Percentiles rank a stretch among this genome's conserved stretches.
Conservation (phyloP, 345 rosid genomes). For the Salix purpurea region DNA sequence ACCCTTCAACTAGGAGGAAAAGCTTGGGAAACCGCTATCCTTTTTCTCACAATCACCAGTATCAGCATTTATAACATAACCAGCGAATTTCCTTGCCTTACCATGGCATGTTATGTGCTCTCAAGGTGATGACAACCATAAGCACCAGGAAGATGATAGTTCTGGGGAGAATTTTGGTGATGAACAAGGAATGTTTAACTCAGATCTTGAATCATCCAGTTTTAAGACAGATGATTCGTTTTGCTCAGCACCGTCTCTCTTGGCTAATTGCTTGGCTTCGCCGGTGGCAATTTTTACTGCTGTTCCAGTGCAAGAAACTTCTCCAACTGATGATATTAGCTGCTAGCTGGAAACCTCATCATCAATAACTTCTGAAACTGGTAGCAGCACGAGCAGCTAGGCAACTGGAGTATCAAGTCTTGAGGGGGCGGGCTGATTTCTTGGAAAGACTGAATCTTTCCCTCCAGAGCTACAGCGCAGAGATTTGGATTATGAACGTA, state of each 20-base stretch:
- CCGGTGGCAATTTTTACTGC: constrained; percentile 32
- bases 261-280: constrained; percentile 39
- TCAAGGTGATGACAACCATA: constrained; percentile 4
- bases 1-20: constrained; percentile 82
- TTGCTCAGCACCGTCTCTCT: constrained; percentile 52
- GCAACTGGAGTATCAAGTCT: constrained; percentile 60
- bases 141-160: constrained; percentile 12
- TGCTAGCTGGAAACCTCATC: constrained; percentile 31
- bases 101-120: constrained; percentile 38
- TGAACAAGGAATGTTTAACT: constrained; percentile 10
- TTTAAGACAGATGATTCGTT: constrained; percentile 48
- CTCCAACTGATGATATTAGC: constrained; percentile 18
- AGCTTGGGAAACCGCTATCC: constrained; percentile 59
- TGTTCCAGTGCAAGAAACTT: constrained; percentile 30
- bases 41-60: constrained; percentile 21
- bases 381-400: constrained; percentile 62
- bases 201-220: constrained; percentile 34
- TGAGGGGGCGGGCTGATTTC: constrained; percentile 47
- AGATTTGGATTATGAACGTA: constrained; percentile 15
- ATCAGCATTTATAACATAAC: constrained; percentile 13
- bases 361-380: constrained; percentile 57
- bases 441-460: constrained; percentile 29
- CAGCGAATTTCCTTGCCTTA: constrained; percentile 9
- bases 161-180: constrained; percentile 11
- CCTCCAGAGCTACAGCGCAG: constrained; percentile 19